Percentiles rank a stretch among this genome's conserved stretches.
phyloP scores from a whole-genome alignment of 768 basidiomycete genomes.

The Pulveroboletus frians region DNA sequence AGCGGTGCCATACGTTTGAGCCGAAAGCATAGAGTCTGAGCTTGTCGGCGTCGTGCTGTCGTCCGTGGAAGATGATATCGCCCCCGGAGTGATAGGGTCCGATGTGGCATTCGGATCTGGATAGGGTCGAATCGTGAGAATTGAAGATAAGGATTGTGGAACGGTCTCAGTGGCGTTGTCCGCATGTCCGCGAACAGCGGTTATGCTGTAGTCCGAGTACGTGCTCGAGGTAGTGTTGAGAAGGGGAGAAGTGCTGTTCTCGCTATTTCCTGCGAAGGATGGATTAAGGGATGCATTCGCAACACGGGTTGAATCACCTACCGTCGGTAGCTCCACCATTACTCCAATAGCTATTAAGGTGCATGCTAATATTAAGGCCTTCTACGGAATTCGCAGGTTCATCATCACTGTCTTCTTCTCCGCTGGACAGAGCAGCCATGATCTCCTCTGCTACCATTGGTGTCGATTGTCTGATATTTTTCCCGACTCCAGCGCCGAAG shows the following conservation, averaged over 20 bases:
- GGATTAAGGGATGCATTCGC: conserved; percentile 10
- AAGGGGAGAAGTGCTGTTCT: conserved; percentile 51
- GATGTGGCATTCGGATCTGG: conserved; percentile 46
- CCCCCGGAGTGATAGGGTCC: conserved; percentile 37
- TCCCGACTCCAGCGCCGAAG: conserved; percentile 70
- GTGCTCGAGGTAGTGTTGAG: conserved; percentile 41
- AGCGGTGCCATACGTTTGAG: conserved; percentile 62
- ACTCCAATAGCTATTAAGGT: conserved; percentile 45
- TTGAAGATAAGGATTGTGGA: conserved; percentile 60
- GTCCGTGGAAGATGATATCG: conserved; percentile 21
- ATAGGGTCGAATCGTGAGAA: conserved; percentile 62
- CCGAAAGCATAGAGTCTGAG: conserved; percentile 48
- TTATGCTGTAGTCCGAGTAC: conserved; percentile 63
- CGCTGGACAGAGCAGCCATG: conserved; percentile 31
- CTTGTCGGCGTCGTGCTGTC: conserved; percentile 36
- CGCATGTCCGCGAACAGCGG: conserved; percentile 53
- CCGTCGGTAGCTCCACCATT: conserved; percentile 33
- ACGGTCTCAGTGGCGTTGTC: conserved; percentile 35
- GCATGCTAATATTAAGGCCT: conserved; percentile 44
- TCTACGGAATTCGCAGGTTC: conserved; percentile 62
- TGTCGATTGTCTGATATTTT: conserved; percentile 42
- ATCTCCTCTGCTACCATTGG: conserved; percentile 34
- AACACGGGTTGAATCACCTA: conserved; percentile 7
- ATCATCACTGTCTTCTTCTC: conserved; percentile 57
- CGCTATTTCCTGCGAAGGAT: conserved; percentile 29